Conservation (phyloP, 129 eudicot genomes). For the Escallonia rubra region DNA sequence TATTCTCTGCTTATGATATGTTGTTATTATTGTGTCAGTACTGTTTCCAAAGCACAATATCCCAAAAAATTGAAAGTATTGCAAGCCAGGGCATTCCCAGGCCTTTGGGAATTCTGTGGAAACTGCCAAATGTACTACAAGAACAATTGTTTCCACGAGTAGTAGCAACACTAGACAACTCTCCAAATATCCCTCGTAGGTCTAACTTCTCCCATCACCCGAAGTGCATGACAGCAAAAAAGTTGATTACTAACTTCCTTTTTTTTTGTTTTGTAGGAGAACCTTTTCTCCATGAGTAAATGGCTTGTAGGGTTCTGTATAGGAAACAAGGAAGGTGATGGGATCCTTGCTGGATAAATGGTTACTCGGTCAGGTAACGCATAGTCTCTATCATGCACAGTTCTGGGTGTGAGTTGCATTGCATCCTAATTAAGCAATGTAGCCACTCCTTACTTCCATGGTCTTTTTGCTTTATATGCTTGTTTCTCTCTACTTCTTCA, state of each 20-base stretch:
- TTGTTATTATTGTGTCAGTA: background rate
- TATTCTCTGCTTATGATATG: background rate
- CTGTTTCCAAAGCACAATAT: background rate
- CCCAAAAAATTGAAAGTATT: background rate
- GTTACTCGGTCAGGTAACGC: slow-evolving; percentile 21
- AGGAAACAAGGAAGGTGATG: slow-evolving; percentile 21
- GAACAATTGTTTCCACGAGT: background rate
- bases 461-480: background rate
- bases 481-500: background rate
- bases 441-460: background rate
- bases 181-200: background rate
- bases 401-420: background rate
- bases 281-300: slow-evolving; percentile 17
- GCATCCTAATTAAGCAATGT: slow-evolving; percentile 1
- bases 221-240: slow-evolving; percentile 15
- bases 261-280: slow-evolving; percentile 15
- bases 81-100: background rate
- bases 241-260: background rate
- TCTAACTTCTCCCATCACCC: background rate
- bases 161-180: background rate
- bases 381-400: slow-evolving; percentile 1
- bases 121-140: background rate
- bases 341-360: slow-evolving; percentile 17
- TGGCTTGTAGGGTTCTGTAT: slow-evolving; percentile 17
- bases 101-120: background rate